A percentile compares a stretch with the other conserved stretches of the same genome.
phyloP scores from a whole-genome alignment of 805 yeast species.

The Yarrowia porcina region DNA sequence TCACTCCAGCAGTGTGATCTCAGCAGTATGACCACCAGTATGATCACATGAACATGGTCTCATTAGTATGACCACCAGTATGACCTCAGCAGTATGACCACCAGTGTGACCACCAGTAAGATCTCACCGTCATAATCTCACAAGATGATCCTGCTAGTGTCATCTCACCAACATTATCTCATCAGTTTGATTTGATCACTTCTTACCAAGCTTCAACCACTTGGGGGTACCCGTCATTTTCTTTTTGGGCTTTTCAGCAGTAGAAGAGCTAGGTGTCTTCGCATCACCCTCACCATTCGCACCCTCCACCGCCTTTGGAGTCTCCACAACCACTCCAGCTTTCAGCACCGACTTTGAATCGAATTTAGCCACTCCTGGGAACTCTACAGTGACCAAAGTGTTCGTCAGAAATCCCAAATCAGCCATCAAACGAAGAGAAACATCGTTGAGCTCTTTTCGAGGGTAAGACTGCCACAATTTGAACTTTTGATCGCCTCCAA shows the following conservation, averaged over 20 bases:
- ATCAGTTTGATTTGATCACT: neutral
- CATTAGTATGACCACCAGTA: no score
- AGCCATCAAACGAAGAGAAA: neutral
- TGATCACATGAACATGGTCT: no score
- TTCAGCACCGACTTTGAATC: neutral
- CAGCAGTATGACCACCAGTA: no score
- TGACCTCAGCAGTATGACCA: no score
- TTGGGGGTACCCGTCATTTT: slow-evolving; percentile 4
- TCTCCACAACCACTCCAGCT: slow-evolving; percentile 7
- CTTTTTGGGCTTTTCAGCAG: neutral
- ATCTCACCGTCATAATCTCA: no score
- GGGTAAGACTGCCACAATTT: slow-evolving; percentile 14
- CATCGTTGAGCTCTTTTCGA: neutral
- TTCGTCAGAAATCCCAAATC: slow-evolving; percentile 6
- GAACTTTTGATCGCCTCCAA: neutral
- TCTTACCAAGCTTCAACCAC: slow-evolving; percentile 21
- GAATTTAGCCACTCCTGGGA: neutral
- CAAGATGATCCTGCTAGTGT: no score
- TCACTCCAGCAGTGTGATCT: no score
- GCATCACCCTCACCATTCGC: neutral
- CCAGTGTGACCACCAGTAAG: no score
- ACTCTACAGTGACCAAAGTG: slow-evolving; percentile 15
- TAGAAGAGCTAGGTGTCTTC: no score
- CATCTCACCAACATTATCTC: no score
- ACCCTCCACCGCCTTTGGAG: neutral